Evolutionary conservation across 768 basidiomycete species (phyloP).

Genomic region (Collybia mongolica): DNA sequence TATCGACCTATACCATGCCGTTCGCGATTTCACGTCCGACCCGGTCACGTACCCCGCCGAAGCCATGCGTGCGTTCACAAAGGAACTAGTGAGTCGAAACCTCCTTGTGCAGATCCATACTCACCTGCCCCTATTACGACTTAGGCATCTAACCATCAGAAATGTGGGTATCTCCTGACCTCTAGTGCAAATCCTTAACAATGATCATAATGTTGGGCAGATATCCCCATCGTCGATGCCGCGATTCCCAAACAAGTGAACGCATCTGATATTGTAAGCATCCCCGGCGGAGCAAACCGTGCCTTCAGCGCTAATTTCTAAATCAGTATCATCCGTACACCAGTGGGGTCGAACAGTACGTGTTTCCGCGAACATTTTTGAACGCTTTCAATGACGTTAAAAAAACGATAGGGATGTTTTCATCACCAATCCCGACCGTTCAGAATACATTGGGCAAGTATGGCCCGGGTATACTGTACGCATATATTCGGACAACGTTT

Average conservation of each 20-base stretch:
- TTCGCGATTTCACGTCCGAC: slow-evolving; percentile 69
- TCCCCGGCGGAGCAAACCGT: neutral
- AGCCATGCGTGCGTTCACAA: slow-evolving; percentile 53
- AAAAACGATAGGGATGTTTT: slow-evolving; percentile 52
- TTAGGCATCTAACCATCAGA: slow-evolving; percentile 45
- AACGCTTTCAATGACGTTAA: neutral
- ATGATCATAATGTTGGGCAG: slow-evolving; percentile 23
- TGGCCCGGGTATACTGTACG: slow-evolving; percentile 75
- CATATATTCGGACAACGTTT: neutral
- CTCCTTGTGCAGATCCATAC: neutral
- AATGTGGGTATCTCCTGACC: slow-evolving; percentile 27
- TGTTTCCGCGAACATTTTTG: neutral
- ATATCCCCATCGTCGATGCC: slow-evolving; percentile 72
- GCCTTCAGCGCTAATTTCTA: neutral
- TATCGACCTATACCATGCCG: slow-evolving; percentile 70
- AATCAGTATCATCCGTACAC: slow-evolving; percentile 66
- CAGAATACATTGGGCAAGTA: slow-evolving; percentile 71
- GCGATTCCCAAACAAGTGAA: slow-evolving; percentile 59
- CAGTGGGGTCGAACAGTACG: slow-evolving; percentile 57
- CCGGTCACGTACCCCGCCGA: slow-evolving; percentile 59
- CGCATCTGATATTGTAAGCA: slow-evolving; percentile 57
- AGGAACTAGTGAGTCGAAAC: slow-evolving; percentile 43
- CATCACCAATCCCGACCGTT: slow-evolving; percentile 73
- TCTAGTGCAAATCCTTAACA: neutral
- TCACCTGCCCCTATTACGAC: neutral